phyloP scores from a whole-genome alignment of 2,329 filamentous ascomycete genomes.

The Didymella keratinophila region DNA sequence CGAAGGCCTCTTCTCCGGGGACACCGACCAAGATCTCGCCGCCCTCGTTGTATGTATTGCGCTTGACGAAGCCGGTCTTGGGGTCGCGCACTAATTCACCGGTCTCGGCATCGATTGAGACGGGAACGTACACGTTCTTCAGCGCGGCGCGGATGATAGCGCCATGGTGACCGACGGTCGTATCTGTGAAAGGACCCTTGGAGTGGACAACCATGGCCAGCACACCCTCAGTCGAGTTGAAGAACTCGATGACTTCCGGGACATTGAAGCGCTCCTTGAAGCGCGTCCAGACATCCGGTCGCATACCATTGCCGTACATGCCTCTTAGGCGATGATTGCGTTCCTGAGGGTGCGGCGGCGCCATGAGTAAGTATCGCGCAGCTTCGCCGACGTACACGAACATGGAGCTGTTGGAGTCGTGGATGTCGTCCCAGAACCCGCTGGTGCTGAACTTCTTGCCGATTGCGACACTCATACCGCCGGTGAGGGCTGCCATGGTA shows the following conservation, averaged over 20 bases:
- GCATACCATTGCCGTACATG: slow-evolving; percentile 71
- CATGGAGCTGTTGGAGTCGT: slow-evolving; percentile 67
- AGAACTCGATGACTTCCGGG: slow-evolving; percentile 73
- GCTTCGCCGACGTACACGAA: slow-evolving; percentile 83
- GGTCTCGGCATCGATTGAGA: slow-evolving; percentile 71
- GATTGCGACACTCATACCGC: slow-evolving; percentile 62
- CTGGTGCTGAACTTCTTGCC: slow-evolving; percentile 71
- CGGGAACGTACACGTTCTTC: slow-evolving; percentile 67
- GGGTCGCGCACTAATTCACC: slow-evolving; percentile 71
- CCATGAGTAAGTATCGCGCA: slow-evolving; percentile 73
- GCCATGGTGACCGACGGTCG: slow-evolving; percentile 74
- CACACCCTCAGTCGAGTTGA: slow-evolving; percentile 77
- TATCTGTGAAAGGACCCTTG: slow-evolving; percentile 64
- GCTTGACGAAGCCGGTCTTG: slow-evolving; percentile 69
- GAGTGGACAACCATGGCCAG: slow-evolving; percentile 63
- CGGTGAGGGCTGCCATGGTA: slow-evolving; percentile 58
- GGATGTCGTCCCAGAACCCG: slow-evolving; percentile 75
- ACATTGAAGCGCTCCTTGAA: slow-evolving; percentile 71
- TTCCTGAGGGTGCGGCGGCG: slow-evolving; percentile 68
- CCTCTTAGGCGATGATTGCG: slow-evolving; percentile 63
- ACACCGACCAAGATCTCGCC: slow-evolving; percentile 77
- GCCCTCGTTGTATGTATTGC: slow-evolving; percentile 69
- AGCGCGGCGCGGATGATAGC: slow-evolving; percentile 62
- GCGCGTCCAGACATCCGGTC: slow-evolving; percentile 71
- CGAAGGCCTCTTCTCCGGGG: slow-evolving; percentile 55